These are phyloP conservation scores for Elongisporangium prolatum DNA, from an alignment of 352 stramenopile species.

Conservation along the genomic window DNA sequence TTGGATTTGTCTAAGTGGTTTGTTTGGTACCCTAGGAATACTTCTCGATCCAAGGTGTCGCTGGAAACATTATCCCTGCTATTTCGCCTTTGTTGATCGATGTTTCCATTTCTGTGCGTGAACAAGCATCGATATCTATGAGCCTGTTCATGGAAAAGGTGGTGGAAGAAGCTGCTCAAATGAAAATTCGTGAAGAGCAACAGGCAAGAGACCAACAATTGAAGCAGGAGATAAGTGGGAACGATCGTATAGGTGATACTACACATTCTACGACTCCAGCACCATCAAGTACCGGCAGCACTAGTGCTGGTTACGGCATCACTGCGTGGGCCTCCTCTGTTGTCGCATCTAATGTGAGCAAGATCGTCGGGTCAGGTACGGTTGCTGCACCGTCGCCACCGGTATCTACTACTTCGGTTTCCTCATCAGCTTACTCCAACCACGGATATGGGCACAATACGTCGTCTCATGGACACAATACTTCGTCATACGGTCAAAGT, in stretches of 20 bases:
- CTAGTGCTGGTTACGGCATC: constrained; percentile 47
- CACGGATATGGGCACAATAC: constrained; percentile 1
- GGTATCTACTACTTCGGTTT: background rate
- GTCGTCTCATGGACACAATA: background rate
- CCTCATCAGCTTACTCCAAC: constrained; percentile 1
- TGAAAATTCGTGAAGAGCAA: constrained; percentile 72
- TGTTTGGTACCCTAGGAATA: constrained; percentile 35
- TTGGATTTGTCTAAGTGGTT: background rate
- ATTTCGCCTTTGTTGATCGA: constrained; percentile 78
- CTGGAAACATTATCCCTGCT: constrained; percentile 65
- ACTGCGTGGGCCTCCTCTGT: constrained; percentile 73
- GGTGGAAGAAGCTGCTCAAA: constrained; percentile 64
- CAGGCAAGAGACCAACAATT: constrained; percentile 60
- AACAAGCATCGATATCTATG: constrained; percentile 73
- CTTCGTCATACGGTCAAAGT: background rate
- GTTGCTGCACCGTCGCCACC: background rate
- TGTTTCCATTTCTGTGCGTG: constrained; percentile 70
- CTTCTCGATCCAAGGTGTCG: constrained; percentile 69
- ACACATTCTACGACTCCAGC: constrained; percentile 5
- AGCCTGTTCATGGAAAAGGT: constrained; percentile 82
- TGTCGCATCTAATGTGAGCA: constrained; percentile 62
- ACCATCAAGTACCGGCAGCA: constrained; percentile 19
- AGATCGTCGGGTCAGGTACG: constrained; percentile 48
- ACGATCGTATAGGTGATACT: constrained; percentile 13
- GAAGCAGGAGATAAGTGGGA: constrained; percentile 32